Evolutionary conservation across 129 eudicot species (phyloP), one percentile per base, ranked within the genome.

Genomic region (Logfia minima): DNA sequence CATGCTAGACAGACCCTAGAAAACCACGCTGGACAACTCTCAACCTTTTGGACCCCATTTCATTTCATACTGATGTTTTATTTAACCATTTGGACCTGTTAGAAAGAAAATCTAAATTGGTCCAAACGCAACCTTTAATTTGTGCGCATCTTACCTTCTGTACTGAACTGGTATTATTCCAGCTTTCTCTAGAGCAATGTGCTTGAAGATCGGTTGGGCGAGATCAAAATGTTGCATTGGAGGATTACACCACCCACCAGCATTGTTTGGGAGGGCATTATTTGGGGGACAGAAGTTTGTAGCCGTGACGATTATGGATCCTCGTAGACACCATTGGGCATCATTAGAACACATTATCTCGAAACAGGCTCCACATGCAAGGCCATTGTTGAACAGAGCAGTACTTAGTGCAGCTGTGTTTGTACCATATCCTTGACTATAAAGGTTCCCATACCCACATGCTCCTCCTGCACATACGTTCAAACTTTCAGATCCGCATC

Each of bases 221-320:
- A 85, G 90, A 72, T 88, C 92, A 68, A 88, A 85, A 75, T 88
- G 90, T 35, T 64, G 76, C 76, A 83, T 79, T 0, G 92, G 92
- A 61, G 87, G 87, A 66, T 88, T 85, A 75, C 92, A 88, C 87
- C 92, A 88, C 1, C 92, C 90, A 14, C 88, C 92, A 3, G 80
- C 84, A 41, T 83, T 76, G 70, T 80, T 85, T 16, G 89, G 84
- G 23, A 87, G 85, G 13, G 78, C 92, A 29, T 41, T 80, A 61
- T 88, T 88, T 23, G 90, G 90, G 1, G 92, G 90, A 73, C 92
- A 88, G 70, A 88, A 85, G 66, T 85, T 88, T 41, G 92, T 88
- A 19, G 92, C 90, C 0, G 92, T 88, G 43, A 88, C 84, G 2
- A 66, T 66, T 19, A 88, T 88, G 29, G 90, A 59, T 43, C 92